Evolutionary conservation across 345 rosid genomes (phyloP).

Genomic region (Turritis glabra): DNA sequence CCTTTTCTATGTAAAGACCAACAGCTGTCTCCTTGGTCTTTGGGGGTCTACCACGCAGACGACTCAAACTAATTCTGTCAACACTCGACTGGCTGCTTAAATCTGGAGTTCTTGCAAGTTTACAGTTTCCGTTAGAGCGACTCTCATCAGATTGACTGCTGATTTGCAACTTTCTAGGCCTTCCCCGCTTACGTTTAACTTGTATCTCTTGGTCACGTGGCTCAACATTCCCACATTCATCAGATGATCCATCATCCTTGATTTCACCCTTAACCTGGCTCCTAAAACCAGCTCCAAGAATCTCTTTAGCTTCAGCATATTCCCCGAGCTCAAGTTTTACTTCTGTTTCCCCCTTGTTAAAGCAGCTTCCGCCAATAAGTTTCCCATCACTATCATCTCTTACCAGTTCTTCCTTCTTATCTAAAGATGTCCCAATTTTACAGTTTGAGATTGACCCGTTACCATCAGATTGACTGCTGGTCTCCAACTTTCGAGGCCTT

Average conservation of each 20-base stretch:
- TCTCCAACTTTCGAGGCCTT: slow-evolving; percentile 39
- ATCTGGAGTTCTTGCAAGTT: slow-evolving; percentile 7
- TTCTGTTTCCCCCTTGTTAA: slow-evolving; percentile 1
- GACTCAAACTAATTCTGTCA: slow-evolving; percentile 8
- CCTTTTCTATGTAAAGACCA: slow-evolving; percentile 26
- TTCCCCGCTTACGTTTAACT: slow-evolving; percentile 41
- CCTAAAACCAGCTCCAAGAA: neutral
- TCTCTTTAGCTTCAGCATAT: neutral
- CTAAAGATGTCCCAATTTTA: slow-evolving; percentile 29
- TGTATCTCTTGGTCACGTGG: neutral
- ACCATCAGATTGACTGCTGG: slow-evolving; percentile 20
- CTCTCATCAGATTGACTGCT: slow-evolving; percentile 20
- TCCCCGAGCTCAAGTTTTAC: slow-evolving; percentile 9
- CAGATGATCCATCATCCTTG: slow-evolving; percentile 7
- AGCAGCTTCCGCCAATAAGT: neutral
- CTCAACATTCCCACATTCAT: slow-evolving; percentile 9
- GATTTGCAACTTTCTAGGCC: slow-evolving; percentile 39
- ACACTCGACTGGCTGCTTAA: neutral
- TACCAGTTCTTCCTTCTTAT: slow-evolving; percentile 1
- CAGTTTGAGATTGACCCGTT: neutral
- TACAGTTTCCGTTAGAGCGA: neutral
- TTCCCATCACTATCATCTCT: neutral
- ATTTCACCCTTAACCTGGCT: slow-evolving; percentile 10
- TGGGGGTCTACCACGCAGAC: slow-evolving; percentile 40
- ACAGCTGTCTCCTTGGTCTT: slow-evolving; percentile 33